Conservation (phyloP, 345 rosid genomes). For the Gossypium mustelinum region DNA sequence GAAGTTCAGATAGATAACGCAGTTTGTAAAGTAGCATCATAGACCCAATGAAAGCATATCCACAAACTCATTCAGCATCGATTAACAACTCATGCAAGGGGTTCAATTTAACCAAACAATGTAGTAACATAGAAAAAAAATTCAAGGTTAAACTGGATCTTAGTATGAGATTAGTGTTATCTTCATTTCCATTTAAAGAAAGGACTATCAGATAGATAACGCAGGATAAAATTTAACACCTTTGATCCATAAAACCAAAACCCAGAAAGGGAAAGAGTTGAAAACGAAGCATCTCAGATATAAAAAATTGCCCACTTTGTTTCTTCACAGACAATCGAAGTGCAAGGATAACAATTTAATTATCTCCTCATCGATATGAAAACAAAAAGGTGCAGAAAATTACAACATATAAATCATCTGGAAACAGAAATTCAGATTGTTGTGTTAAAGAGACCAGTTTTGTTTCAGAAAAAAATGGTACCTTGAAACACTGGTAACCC, state of each 20-base stretch:
- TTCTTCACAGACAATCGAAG: constrained; percentile 64
- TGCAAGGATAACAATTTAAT: constrained; percentile 55
- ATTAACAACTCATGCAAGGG: neutral
- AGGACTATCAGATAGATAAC: constrained; percentile 28
- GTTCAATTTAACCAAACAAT: neutral
- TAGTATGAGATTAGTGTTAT: neutral
- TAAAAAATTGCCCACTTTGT: constrained; percentile 33
- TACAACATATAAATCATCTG: neutral
- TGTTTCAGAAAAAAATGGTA: neutral
- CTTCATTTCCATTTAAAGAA: constrained; percentile 10
- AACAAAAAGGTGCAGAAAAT: neutral
- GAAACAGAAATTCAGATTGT: neutral
- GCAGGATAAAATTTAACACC: constrained; percentile 19
- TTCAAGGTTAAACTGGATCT: neutral
- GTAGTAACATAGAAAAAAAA: neutral
- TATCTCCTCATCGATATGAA: constrained; percentile 11
- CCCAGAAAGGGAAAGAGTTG: constrained; percentile 5
- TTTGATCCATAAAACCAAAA: constrained; percentile 20
- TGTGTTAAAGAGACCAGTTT: neutral
- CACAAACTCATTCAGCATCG: neutral
- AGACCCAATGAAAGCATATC: neutral
- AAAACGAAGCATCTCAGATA: constrained; percentile 33
- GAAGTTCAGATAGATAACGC: constrained; percentile 14
- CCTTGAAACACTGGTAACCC: neutral
- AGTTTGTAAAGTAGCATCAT: constrained; percentile 11